These are phyloP conservation scores for Fomitiporia mediterranea DNA, from an alignment of 1,284 basidiomycete genomes.

Conservation along the genomic window DNA sequence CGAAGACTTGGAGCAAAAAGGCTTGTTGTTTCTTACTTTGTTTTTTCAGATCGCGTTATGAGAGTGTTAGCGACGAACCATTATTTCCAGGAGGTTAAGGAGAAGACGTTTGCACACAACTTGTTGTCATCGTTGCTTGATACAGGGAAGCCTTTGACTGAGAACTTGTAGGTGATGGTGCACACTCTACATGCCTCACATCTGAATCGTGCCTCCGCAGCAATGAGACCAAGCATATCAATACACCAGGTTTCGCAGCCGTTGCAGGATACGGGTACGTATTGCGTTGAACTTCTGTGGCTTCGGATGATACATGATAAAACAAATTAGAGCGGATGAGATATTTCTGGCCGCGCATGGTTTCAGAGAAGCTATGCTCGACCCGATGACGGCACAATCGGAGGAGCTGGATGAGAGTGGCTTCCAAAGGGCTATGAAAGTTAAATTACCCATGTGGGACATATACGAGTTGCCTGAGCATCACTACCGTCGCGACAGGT, in stretches of 20 bases:
- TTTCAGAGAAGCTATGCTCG: conserved; percentile 6
- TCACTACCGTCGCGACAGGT: conserved; percentile 16
- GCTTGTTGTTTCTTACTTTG: too few species aligned
- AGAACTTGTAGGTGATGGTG: conserved; percentile 15
- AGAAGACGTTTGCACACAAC: conserved; percentile 24
- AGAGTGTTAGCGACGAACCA: conserved; percentile 24
- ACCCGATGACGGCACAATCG: conserved; percentile 22
- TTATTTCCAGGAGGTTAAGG: conserved; percentile 27
- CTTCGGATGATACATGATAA: too few species aligned
- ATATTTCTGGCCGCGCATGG: conserved; percentile 25
- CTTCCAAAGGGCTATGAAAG: conserved; percentile 8
- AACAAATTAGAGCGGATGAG: conserved; percentile 1
- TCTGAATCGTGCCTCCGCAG: not conserved
- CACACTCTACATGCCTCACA: not conserved
- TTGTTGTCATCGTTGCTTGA: conserved; percentile 26
- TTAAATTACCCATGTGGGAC: conserved; percentile 11
- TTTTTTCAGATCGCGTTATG: conserved; percentile 21
- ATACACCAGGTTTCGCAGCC: conserved; percentile 12
- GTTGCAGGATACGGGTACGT: conserved; percentile 12
- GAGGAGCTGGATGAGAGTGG: conserved; percentile 16
- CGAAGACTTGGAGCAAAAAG: not conserved
- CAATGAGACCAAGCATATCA: conserved; percentile 10
- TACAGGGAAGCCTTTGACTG: conserved; percentile 25
- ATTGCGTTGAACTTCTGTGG: too few species aligned
- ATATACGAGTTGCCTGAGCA: conserved; percentile 6